Percentiles rank a stretch among this genome's conserved stretches.
phyloP scores from a whole-genome alignment of 2,329 filamentous ascomycete species.

The Aspergillus transmontanensis region DNA sequence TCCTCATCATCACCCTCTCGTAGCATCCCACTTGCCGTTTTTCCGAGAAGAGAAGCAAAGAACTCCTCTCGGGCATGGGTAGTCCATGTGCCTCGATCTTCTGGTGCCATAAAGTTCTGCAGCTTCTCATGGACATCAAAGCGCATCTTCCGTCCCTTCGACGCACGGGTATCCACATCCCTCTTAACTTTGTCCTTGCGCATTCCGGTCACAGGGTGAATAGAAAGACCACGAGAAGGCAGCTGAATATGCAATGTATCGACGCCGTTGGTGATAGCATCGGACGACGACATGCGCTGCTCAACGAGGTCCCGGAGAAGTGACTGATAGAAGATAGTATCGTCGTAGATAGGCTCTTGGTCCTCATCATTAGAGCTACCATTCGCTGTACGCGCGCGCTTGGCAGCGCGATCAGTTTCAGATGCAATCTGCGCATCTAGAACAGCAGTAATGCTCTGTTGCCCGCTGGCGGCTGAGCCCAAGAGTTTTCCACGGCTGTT shows the following conservation, averaged over 20 bases:
- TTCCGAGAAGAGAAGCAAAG: constrained; percentile 73
- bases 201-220: constrained; percentile 47
- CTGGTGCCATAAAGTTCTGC: constrained; percentile 96
- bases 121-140: constrained; percentile 97
- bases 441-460: constrained; percentile 54
- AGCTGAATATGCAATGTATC: constrained; percentile 40
- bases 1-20: constrained; percentile 61
- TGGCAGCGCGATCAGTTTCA: constrained; percentile 37
- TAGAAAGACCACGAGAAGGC: constrained; percentile 34
- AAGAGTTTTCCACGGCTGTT: constrained; percentile 64
- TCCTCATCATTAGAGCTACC: constrained; percentile 13
- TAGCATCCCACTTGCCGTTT: constrained; percentile 63
- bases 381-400: constrained; percentile 31
- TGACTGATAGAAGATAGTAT: constrained; percentile 91
- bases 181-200: constrained; percentile 70
- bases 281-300: constrained; percentile 71
- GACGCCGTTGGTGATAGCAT: constrained; percentile 49
- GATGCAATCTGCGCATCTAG: constrained; percentile 49
- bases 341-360: constrained; percentile 75
- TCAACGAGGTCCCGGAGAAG: constrained; percentile 92
- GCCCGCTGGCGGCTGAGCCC: constrained; percentile 50
- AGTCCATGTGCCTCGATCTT: constrained; percentile 80
- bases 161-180: constrained; percentile 88
- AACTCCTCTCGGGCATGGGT: constrained; percentile 74
- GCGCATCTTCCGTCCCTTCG: constrained; percentile 89